These are phyloP conservation scores for Candida albicans DNA, from an alignment of 1,139 yeast species.

Conservation along the genomic window DNA sequence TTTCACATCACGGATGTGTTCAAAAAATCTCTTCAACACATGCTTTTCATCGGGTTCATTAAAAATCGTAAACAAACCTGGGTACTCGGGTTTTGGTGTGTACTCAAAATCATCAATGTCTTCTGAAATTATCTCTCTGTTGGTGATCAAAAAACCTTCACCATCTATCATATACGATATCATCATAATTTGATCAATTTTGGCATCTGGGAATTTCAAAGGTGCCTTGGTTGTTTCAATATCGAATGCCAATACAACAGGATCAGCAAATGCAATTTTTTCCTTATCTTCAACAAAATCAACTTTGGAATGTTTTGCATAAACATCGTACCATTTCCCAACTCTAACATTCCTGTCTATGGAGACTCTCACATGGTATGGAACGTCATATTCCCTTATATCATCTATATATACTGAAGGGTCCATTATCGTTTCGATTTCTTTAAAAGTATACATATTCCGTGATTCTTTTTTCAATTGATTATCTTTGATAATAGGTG, in stretches of 20 bases:
- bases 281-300: constrained; percentile 64
- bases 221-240: constrained; percentile 98
- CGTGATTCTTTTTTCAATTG: constrained; percentile 63
- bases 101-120: constrained; percentile 97
- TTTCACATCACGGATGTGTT: constrained; percentile 80
- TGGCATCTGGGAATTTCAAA: constrained; percentile 89
- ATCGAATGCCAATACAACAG: constrained; percentile 94
- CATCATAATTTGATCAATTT: constrained; percentile 97
- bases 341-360: constrained; percentile 84
- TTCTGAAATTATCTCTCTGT: constrained; percentile 88
- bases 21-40: constrained; percentile 74
- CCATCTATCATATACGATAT: constrained; percentile 99
- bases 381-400: constrained; percentile 92
- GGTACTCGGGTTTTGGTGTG: constrained; percentile 95
- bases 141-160: constrained; percentile 90
- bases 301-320: constrained; percentile 58
- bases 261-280: constrained; percentile 93
- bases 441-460: constrained; percentile 53
- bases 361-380: constrained; percentile 92
- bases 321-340: constrained; percentile 94
- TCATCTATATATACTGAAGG: constrained; percentile 72
- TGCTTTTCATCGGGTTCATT: constrained; percentile 87
- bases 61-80: constrained; percentile 85
- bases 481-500: constrained; percentile 73
- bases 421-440: constrained; percentile 33